Percentiles rank a stretch among this genome's conserved stretches.
Evolutionary conservation across 139 green algal species (phyloP).

Genomic region (Dunaliella sp.): DNA sequence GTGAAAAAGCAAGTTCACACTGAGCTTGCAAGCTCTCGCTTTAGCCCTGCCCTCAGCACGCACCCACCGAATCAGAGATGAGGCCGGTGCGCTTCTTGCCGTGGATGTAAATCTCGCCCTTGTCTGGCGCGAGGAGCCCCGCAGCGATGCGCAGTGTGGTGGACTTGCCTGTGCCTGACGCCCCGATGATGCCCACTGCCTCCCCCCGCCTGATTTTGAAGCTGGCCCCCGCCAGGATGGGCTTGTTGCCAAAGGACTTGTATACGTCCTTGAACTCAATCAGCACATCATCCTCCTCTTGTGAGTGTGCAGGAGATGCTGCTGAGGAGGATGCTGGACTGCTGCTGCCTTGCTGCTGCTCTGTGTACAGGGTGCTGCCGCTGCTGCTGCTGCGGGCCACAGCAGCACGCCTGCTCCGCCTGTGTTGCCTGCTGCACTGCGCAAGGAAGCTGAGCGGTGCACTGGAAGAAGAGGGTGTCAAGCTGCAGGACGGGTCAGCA

Average conservation of each 20-base stretch:
- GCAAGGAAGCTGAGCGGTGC: background rate
- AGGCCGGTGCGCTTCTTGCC: conserved; percentile 73
- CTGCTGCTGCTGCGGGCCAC: background rate
- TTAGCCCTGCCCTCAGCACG: conserved; percentile 3
- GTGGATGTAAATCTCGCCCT: conserved; percentile 80
- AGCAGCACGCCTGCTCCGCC: too few relatives aligned
- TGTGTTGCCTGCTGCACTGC: background rate
- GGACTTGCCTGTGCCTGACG: conserved; percentile 95
- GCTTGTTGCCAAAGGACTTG: conserved; percentile 94
- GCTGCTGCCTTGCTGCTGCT: background rate
- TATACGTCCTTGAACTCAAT: conserved; percentile 93
- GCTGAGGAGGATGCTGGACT: conserved; percentile 9
- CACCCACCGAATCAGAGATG: conserved; percentile 61
- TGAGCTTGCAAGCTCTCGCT: too few relatives aligned
- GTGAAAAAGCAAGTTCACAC: too few relatives aligned
- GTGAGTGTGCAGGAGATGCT: background rate
- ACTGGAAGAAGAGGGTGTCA: background rate
- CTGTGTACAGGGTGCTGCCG: background rate
- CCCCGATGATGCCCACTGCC: conserved; percentile 97
- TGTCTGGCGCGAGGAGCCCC: conserved; percentile 91
- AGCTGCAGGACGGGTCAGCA: background rate
- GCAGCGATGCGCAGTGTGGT: conserved; percentile 93
- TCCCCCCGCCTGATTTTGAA: conserved; percentile 95
- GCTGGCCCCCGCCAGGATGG: conserved; percentile 83
- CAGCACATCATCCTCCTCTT: conserved; percentile 72